These are phyloP conservation scores for Tubosaeta sp. DNA, from an alignment of 768 basidiomycete species.

Conservation along the genomic window DNA sequence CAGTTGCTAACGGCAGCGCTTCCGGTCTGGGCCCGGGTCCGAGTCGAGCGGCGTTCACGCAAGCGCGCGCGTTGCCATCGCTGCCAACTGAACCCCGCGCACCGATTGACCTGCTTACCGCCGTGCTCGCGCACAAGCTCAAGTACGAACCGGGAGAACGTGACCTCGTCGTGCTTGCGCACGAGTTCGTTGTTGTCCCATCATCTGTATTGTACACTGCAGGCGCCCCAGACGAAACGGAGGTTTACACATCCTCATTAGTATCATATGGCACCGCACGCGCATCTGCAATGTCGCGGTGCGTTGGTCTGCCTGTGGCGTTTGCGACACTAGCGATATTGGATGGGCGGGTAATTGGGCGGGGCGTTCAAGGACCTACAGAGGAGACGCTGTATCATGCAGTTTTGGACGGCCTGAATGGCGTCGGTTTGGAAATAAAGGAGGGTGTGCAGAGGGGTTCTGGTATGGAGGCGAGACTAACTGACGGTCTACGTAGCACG, in stretches of 20 bases:
- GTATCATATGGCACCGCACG: constrained; percentile 54
- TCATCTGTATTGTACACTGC: neutral
- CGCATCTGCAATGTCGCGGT: constrained; percentile 84
- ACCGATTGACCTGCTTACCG: constrained; percentile 73
- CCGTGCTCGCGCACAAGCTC: constrained; percentile 66
- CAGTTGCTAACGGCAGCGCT: neutral
- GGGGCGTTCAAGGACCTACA: constrained; percentile 71
- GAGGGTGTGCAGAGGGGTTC: constrained; percentile 38
- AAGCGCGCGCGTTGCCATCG: constrained; percentile 26
- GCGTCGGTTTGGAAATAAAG: constrained; percentile 38
- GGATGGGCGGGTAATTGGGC: constrained; percentile 48
- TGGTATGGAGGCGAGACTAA: constrained; percentile 41
- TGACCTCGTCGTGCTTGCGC: constrained; percentile 83
- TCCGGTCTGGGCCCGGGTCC: neutral
- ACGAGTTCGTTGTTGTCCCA: constrained; percentile 63
- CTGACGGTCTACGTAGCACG: constrained; percentile 16
- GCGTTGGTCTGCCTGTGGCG: constrained; percentile 85
- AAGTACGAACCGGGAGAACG: constrained; percentile 66
- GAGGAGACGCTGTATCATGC: constrained; percentile 55
- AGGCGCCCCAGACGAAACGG: constrained; percentile 26
- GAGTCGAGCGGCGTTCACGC: neutral
- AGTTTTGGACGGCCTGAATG: constrained; percentile 58
- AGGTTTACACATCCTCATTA: constrained; percentile 65
- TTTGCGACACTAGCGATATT: constrained; percentile 71
- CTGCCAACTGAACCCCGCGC: constrained; percentile 40